A percentile compares a stretch with the other conserved stretches of the same genome.
Conservation (phyloP, 2,329 filamentous ascomycete species). For the Ploettnerulaceae sp. region DNA sequence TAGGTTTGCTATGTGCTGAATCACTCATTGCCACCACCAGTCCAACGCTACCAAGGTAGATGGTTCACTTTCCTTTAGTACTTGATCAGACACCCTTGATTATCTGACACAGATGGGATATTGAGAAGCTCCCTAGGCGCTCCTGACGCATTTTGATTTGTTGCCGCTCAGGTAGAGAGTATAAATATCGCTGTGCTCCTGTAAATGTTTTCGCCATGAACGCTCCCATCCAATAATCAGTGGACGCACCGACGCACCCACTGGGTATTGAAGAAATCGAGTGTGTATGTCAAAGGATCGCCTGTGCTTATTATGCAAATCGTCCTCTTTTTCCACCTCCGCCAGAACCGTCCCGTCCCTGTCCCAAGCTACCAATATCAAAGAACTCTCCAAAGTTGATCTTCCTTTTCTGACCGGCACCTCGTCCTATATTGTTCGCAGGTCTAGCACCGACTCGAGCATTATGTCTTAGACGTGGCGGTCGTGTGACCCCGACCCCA, state of each 20-base stretch:
- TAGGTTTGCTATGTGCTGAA: no score
- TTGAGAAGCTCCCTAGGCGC: neutral
- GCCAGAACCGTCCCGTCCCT: slow-evolving; percentile 52
- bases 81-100: no score
- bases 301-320: slow-evolving; percentile 22
- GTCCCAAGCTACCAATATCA: slow-evolving; percentile 59
- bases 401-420: slow-evolving; percentile 67
- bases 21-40: no score
- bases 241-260: neutral
- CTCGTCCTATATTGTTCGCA: slow-evolving; percentile 45
- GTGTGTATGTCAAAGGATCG: neutral
- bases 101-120: no score
- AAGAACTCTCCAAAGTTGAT: slow-evolving; percentile 73
- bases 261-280: slow-evolving; percentile 9
- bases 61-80: no score
- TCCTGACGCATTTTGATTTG: neutral
- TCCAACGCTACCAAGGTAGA: no score
- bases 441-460: slow-evolving; percentile 23
- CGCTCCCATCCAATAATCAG: neutral
- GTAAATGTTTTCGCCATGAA: no score
- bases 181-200: neutral
- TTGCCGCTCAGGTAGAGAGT: neutral
- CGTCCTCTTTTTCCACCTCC: slow-evolving; percentile 35
- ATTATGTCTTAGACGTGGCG: slow-evolving; percentile 30
- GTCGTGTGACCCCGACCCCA: slow-evolving; percentile 28